Evolutionary conservation across 805 yeast species (phyloP).

Genomic region (Hanseniaspora taiwanica): DNA sequence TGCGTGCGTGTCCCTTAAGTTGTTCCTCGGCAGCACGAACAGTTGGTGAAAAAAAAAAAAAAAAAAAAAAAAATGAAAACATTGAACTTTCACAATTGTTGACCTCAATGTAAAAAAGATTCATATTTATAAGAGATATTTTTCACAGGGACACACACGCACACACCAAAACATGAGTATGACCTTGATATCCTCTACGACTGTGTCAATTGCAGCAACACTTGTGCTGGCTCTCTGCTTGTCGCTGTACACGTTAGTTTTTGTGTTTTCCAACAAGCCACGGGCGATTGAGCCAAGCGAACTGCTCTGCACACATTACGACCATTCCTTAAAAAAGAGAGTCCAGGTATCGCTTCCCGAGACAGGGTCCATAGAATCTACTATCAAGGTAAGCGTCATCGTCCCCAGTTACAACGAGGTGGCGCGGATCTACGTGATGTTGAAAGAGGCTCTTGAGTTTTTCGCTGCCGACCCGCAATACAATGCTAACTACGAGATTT

Average conservation of each 20-base stretch:
- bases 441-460: slow-evolving; percentile 51
- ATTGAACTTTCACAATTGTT: no score
- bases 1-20: no score
- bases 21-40: no score
- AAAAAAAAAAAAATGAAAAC: no score
- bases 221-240: slow-evolving; percentile 6
- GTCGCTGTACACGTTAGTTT: slow-evolving; percentile 29
- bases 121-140: no score
- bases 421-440: slow-evolving; percentile 52
- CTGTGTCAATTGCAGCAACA: slow-evolving; percentile 3
- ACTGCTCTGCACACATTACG: slow-evolving; percentile 40
- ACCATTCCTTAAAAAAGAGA: slow-evolving; percentile 14
- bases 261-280: slow-evolving; percentile 50
- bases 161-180: no score
- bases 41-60: no score
- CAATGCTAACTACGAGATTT: slow-evolving; percentile 43
- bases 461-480: slow-evolving; percentile 26
- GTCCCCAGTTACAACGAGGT: slow-evolving; percentile 93
- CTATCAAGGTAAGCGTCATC: slow-evolving; percentile 56
- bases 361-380: slow-evolving; percentile 14
- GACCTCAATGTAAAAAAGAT: no score
- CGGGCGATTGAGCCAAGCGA: slow-evolving; percentile 42
- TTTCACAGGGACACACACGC: no score
- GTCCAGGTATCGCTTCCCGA: slow-evolving; percentile 20
- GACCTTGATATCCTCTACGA: no score